Evolutionary conservation across 2,329 filamentous ascomycete genomes (phyloP).

Genomic region (Cryphonectria carpinicola): DNA sequence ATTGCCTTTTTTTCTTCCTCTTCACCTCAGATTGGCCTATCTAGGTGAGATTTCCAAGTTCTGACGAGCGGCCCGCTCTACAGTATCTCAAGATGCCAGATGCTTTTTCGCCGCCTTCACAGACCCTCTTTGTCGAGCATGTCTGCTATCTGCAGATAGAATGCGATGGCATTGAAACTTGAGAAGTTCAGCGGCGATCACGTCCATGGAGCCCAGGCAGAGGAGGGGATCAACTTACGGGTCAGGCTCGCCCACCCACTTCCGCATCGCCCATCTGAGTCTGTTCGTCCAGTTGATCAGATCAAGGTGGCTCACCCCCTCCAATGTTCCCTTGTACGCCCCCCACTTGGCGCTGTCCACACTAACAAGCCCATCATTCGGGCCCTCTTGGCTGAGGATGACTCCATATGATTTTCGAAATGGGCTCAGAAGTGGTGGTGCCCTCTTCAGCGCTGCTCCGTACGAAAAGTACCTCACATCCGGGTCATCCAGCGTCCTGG

Average conservation of each 20-base stretch:
- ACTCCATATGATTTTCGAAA: conserved; percentile 59
- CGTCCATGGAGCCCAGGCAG: not conserved
- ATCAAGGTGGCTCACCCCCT: conserved; percentile 66
- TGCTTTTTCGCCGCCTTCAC: conserved; percentile 39
- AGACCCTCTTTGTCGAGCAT: conserved; percentile 72
- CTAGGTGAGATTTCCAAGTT: not conserved
- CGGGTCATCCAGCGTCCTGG: conserved; percentile 55
- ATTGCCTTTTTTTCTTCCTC: not conserved
- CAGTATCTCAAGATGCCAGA: not conserved
- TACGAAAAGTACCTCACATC: conserved; percentile 65
- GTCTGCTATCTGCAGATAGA: conserved; percentile 68
- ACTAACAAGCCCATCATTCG: conserved; percentile 71
- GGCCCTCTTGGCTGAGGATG: conserved; percentile 56
- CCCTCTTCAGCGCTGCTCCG: conserved; percentile 52
- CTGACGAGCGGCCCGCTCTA: not conserved
- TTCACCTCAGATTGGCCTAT: not conserved
- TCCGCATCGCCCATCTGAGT: conserved; percentile 58
- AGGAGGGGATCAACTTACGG: conserved; percentile 46
- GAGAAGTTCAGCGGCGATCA: too few species aligned
- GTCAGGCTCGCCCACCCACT: conserved; percentile 55
- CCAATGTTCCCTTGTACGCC: conserved; percentile 64
- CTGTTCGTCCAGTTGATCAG: conserved; percentile 71
- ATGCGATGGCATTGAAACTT: conserved; percentile 69
- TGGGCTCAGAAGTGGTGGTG: conserved; percentile 66
- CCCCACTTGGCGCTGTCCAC: conserved; percentile 66